These are phyloP conservation scores for Lathyrus sativus DNA, from an alignment of 306 rosid genomes.

Conservation along the genomic window DNA sequence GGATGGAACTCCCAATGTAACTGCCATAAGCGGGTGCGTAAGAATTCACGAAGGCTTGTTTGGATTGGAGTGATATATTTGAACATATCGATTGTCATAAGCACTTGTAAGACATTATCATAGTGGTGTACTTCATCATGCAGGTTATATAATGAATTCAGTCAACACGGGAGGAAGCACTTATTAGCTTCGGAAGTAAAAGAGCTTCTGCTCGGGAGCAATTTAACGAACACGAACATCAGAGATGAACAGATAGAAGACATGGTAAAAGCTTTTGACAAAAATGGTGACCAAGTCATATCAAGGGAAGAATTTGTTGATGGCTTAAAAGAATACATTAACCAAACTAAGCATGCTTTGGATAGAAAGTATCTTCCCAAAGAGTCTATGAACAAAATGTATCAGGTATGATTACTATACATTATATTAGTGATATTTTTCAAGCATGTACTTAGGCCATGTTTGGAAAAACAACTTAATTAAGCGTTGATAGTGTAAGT, in stretches of 20 bases:
- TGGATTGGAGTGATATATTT: background rate
- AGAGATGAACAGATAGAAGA: conserved; percentile 45
- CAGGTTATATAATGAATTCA: conserved; percentile 57
- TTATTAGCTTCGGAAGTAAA: conserved; percentile 47
- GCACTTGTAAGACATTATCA: too few species aligned
- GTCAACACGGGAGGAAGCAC: conserved; percentile 43
- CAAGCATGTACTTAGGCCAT: too few species aligned
- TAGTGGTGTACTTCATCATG: background rate
- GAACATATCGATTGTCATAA: too few species aligned
- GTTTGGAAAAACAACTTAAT: too few species aligned
- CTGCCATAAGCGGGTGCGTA: conserved; percentile 52
- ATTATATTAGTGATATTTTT: too few species aligned
- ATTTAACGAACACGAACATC: conserved; percentile 32
- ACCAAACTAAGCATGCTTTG: conserved; percentile 50
- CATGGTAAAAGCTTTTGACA: conserved; percentile 54
- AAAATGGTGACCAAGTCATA: conserved; percentile 51
- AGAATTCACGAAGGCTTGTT: background rate
- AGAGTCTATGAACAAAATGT: conserved; percentile 46
- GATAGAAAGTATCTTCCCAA: conserved; percentile 46
- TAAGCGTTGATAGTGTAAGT: background rate
- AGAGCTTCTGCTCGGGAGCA: conserved; percentile 45
- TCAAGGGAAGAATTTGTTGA: conserved; percentile 57
- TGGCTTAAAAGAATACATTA: conserved; percentile 57
- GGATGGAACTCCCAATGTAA: conserved; percentile 53
- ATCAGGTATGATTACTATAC: conserved; percentile 34